A percentile compares a stretch with the other conserved stretches of the same genome.
phyloP scores from a whole-genome alignment of 768 basidiomycete genomes.

The Termitomyces sp. region DNA sequence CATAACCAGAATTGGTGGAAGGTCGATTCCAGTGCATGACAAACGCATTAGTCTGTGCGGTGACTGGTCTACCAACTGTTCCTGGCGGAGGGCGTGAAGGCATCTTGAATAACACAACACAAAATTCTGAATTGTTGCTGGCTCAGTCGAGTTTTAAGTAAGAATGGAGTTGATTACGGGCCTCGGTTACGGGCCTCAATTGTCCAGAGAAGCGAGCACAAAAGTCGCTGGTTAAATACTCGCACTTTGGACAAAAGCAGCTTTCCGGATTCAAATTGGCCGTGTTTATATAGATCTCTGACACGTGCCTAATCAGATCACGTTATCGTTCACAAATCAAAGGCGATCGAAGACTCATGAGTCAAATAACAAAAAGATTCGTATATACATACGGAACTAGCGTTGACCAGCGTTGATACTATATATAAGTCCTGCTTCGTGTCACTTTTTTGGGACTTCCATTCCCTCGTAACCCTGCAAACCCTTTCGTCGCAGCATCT shows the following conservation, averaged over 20 bases:
- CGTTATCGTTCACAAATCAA: neutral
- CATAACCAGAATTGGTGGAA: conserved; percentile 7
- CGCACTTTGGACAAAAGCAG: conserved; percentile 9
- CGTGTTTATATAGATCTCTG: neutral
- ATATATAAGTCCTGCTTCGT: neutral
- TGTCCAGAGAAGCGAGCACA: conserved; percentile 8
- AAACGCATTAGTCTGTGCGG: conserved; percentile 21
- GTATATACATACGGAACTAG: neutral
- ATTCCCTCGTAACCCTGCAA: conserved; percentile 20
- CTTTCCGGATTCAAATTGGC: neutral
- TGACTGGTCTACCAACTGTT: conserved; percentile 8
- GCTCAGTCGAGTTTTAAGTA: neutral
- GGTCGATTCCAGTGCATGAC: conserved; percentile 17
- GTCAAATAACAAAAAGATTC: neutral
- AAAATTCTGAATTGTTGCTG: neutral
- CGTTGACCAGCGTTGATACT: neutral
- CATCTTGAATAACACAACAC: conserved; percentile 3
- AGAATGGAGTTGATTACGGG: neutral
- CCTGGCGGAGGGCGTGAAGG: conserved; percentile 8
- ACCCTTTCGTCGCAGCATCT: conserved; percentile 55
- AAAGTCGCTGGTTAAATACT: neutral
- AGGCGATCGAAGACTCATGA: neutral
- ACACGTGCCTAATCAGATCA: neutral
- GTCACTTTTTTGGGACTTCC: conserved; percentile 18
- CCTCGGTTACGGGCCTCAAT: neutral